A percentile compares a stretch with the other conserved stretches of the same genome.
Conservation (phyloP, 148 eudicot genomes). For the Simmondsia chinensis region DNA sequence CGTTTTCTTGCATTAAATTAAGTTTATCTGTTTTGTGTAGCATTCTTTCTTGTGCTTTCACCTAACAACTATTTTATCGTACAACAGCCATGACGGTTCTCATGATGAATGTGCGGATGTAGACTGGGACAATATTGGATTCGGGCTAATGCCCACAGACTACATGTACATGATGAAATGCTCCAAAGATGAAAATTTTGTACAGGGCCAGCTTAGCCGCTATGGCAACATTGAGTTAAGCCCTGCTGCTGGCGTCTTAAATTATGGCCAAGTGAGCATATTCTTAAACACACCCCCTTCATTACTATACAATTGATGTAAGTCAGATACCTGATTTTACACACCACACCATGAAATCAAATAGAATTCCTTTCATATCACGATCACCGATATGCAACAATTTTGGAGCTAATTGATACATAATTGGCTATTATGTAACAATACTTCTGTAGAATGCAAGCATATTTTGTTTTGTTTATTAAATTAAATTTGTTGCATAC, state of each 20-base stretch:
- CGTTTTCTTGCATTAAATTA: background rate
- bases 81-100: constrained; percentile 13
- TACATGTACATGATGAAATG: constrained; percentile 72
- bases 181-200: constrained; percentile 26
- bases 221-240: constrained; percentile 56
- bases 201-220: constrained; percentile 39
- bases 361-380: no score
- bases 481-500: no score
- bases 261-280: constrained; percentile 69
- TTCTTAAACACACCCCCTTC: background rate
- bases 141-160: constrained; percentile 57
- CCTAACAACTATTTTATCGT: background rate
- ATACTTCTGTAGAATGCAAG: no score
- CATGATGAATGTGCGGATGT: constrained; percentile 44
- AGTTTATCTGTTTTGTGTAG: background rate
- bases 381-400: no score
- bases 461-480: no score
- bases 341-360: no score
- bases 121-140: constrained; percentile 75
- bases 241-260: constrained; percentile 66
- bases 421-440: no score
- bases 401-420: no score
- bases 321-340: no score
- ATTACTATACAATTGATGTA: background rate
- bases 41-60: no score